phyloP scores from a whole-genome alignment of 305 asterid species.

The Rubia occidens region DNA sequence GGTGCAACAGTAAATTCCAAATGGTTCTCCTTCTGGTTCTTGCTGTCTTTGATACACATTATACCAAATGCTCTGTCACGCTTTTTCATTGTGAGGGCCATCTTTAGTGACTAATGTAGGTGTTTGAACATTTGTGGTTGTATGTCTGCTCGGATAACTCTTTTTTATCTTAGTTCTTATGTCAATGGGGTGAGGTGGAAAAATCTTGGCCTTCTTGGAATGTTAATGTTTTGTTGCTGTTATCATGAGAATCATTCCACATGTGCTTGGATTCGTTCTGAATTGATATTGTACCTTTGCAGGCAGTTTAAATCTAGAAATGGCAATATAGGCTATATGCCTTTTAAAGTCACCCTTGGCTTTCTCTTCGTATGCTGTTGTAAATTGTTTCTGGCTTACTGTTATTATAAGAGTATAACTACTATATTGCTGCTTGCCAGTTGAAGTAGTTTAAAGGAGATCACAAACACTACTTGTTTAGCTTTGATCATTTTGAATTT shows the following conservation, averaged over 20 bases:
- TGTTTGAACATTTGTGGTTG: background rate
- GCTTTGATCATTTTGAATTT: background rate
- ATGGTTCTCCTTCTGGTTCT: background rate
- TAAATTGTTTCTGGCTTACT: background rate
- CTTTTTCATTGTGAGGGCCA: background rate
- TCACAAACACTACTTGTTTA: background rate
- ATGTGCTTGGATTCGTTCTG: background rate
- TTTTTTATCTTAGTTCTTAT: background rate
- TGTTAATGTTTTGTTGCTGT: background rate
- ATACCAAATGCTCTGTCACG: background rate
- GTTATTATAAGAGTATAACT: background rate
- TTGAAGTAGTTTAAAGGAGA: background rate
- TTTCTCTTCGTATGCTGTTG: background rate
- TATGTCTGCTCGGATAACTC: background rate
- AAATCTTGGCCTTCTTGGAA: background rate
- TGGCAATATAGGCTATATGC: background rate
- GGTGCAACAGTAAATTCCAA: background rate
- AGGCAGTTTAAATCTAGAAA: background rate
- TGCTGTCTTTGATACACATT: background rate
- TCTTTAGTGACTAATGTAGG: background rate
- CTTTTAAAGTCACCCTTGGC: background rate
- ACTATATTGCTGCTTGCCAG: background rate
- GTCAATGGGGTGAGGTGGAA: background rate
- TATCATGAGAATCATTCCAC: background rate
- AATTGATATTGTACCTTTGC: background rate